These are phyloP conservation scores for Colletotrichum liaoningense DNA, from an alignment of 2,329 filamentous ascomycete species.

Conservation along the genomic window DNA sequence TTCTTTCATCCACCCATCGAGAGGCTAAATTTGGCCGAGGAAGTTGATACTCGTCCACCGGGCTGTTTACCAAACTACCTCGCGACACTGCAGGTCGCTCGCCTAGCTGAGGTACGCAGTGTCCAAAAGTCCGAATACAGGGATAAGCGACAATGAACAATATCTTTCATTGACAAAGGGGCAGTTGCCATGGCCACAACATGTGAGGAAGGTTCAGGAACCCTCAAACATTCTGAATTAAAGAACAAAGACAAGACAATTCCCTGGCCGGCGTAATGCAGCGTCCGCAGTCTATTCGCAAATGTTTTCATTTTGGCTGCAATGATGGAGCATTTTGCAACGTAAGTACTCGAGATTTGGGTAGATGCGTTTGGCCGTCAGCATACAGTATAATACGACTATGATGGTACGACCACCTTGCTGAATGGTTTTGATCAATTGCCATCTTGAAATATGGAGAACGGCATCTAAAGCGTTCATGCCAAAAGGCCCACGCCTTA, in stretches of 20 bases:
- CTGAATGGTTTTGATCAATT: not conserved
- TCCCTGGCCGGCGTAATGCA: not conserved
- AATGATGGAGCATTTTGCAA: not conserved
- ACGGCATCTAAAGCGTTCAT: not conserved
- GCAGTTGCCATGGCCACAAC: too few species aligned
- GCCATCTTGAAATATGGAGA: not conserved
- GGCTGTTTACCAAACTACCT: too few species aligned
- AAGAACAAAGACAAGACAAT: not conserved
- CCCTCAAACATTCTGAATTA: not conserved
- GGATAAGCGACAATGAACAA: too few species aligned
- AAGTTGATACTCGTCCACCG: not conserved
- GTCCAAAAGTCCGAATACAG: too few species aligned
- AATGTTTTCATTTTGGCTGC: not conserved
- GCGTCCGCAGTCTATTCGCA: not conserved
- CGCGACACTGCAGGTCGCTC: too few species aligned
- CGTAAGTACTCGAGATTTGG: not conserved
- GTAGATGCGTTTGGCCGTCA: not conserved
- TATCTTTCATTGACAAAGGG: too few species aligned
- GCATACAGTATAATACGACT: not conserved
- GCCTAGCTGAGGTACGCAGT: too few species aligned
- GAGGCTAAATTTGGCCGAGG: not conserved
- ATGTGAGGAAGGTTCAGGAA: not conserved
- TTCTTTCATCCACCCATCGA: not conserved
- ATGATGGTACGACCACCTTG: too few species aligned
- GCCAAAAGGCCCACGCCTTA: not conserved